Percentiles rank a stretch among this genome's conserved stretches.
Evolutionary conservation across 228 moss, liverwort and hornwort genomes (phyloP).

Genomic region (Sphagnum fallax): DNA sequence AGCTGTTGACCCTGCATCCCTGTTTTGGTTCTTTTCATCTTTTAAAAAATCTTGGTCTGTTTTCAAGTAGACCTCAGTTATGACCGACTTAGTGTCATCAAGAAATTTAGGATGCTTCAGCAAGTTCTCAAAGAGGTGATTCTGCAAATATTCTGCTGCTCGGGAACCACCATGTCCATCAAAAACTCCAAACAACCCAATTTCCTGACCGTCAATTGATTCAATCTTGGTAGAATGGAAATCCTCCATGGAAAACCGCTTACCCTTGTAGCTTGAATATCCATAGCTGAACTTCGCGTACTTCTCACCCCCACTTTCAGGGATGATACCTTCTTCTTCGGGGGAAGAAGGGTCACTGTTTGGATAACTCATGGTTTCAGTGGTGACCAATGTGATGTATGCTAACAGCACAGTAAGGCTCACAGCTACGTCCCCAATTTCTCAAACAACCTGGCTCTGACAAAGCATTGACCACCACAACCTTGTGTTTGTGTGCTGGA

Average conservation of each 20-base stretch:
- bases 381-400: too few species aligned
- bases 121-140: constrained; percentile 84
- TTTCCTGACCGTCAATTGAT: constrained; percentile 34
- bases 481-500: too few species aligned
- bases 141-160: constrained; percentile 85
- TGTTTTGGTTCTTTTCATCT: constrained; percentile 73
- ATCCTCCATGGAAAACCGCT: constrained; percentile 98
- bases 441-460: too few species aligned
- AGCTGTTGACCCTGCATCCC: constrained; percentile 96
- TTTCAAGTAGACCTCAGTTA: constrained; percentile 79
- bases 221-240: constrained; percentile 69
- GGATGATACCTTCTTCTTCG: too few species aligned
- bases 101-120: constrained; percentile 80
- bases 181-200: constrained; percentile 69
- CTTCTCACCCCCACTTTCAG: constrained; percentile 4
- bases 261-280: constrained; percentile 80
- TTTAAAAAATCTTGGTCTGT: constrained; percentile 83
- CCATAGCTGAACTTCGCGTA: constrained; percentile 80
- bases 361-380: too few species aligned
- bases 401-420: too few species aligned
- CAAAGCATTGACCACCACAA: too few species aligned
- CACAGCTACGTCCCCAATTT: too few species aligned
- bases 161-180: constrained; percentile 87
- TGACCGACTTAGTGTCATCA: constrained; percentile 62
- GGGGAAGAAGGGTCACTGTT: too few species aligned